A percentile compares a stretch with the other conserved stretches of the same genome.
These are phyloP conservation scores for Coccomyxa sp. DNA, from an alignment of 139 green algal genomes.

Conservation along the genomic window DNA sequence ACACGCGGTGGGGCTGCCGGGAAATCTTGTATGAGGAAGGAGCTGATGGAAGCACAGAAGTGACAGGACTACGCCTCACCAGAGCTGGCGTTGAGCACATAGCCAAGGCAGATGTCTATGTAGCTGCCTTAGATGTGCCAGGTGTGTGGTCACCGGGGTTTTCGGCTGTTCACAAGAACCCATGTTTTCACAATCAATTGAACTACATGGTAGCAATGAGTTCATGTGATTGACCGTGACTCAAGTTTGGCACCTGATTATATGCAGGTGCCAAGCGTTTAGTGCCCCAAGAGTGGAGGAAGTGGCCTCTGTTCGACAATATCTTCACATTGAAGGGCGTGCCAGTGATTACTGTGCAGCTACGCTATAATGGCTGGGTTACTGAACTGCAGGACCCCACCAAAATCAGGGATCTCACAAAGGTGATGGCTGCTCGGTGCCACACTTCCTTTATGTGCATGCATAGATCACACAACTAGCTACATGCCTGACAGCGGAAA, in stretches of 20 bases:
- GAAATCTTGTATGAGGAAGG: constrained; percentile 80
- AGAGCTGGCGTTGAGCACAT: constrained; percentile 44
- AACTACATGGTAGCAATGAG: not conserved
- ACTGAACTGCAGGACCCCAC: constrained; percentile 80
- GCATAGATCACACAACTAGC: no score
- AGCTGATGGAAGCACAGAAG: constrained; percentile 42
- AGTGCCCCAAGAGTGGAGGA: constrained; percentile 72
- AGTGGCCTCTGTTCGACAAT: constrained; percentile 76
- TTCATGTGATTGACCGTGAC: not conserved
- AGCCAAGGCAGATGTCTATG: constrained; percentile 81
- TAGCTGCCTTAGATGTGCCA: constrained; percentile 92
- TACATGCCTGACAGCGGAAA: no score
- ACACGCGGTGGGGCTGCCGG: constrained; percentile 33
- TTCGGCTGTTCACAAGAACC: not conserved
- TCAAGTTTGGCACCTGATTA: not conserved
- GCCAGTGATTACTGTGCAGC: constrained; percentile 95
- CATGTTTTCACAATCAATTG: not conserved
- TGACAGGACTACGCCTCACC: constrained; percentile 72
- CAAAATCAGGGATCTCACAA: constrained; percentile 4
- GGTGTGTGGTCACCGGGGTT: constrained; percentile 25
- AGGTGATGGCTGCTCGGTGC: not conserved
- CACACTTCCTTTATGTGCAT: not conserved
- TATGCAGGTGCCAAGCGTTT: constrained; percentile 69
- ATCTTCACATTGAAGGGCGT: constrained; percentile 91
- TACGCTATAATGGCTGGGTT: constrained; percentile 94